A percentile compares a stretch with the other conserved stretches of the same genome.
Evolutionary conservation across 2,329 filamentous ascomycete species (phyloP).

Genomic region (Alternaria tenuissima): DNA sequence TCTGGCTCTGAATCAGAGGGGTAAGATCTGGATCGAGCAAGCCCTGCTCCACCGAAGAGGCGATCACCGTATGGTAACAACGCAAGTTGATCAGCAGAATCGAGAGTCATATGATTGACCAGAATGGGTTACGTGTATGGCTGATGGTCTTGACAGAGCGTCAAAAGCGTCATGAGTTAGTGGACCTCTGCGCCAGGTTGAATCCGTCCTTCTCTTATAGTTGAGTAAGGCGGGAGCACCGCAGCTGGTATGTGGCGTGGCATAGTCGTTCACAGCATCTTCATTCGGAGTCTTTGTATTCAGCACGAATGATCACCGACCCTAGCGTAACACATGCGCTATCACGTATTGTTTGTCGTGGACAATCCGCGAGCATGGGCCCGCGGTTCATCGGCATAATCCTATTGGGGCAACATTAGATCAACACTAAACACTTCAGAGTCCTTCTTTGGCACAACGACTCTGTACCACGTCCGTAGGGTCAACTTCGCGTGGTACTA

Average conservation of each 20-base stretch:
- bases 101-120: slow-evolving; percentile 24
- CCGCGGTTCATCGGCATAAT: not conserved
- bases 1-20: slow-evolving; percentile 31
- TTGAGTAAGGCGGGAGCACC: not conserved
- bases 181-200: not conserved
- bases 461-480: not conserved
- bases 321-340: slow-evolving; percentile 1
- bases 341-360: slow-evolving; percentile 7
- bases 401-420: not conserved
- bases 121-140: not conserved
- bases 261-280: not conserved
- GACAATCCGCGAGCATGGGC: not conserved
- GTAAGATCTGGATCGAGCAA: slow-evolving; percentile 14
- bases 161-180: not conserved
- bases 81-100: slow-evolving; percentile 8
- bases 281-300: not conserved
- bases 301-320: not conserved
- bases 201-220: not conserved
- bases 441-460: not conserved
- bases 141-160: not conserved
- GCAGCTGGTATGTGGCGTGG: not conserved
- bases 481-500: not conserved
- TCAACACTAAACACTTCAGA: not conserved
- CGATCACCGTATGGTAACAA: slow-evolving; percentile 21
- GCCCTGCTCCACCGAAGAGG: slow-evolving; percentile 8